Evolutionary conservation across 73 alveolate species (phyloP), one percentile per base, ranked within the genome.

Genomic region (Paramecium caudatum): DNA sequence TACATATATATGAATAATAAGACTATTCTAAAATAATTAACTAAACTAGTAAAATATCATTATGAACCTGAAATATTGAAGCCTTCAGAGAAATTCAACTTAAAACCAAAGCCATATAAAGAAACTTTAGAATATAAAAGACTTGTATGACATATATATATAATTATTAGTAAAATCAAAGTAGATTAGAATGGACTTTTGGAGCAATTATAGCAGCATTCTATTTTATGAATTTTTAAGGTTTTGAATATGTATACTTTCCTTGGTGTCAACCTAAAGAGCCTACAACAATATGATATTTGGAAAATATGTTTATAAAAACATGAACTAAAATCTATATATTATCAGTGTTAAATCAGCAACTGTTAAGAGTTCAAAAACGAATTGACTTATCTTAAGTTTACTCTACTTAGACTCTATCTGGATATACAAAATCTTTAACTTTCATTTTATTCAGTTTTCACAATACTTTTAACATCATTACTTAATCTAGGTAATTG

Each of bases 101-200:
- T 21, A 1, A 55, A 55, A 6, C 45, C 80, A 1, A 55, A 55
- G 30, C 80, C 80, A 1, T 55, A 55, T 49, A 21, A 17, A 21
- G 70, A 49, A 7, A 49, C 70, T 2, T 49, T 49, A 16, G 46
- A 55, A 27, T 55, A 27, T 55, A 27, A 55, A 23, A 55, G 80
- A 55, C 46, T 27, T 12, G 80, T 55, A 55, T 1, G 0, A 4
- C 13, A 2, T 25, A 12, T 9, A 55, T 7, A 7, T 1, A 7
- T 0, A 1, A 3, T 17, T 1, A 6, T 12, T 3, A 49, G 70
- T 21, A 17, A 49, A 49, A 49, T 7, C 23, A 55, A 23, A 55
- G 80, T 21, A 55, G 80, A 55, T 23, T 16, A 5, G 80, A 55
- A 55, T 55, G 80, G 80, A 4, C 16, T 27, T 55, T 55, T 55